These are phyloP conservation scores for Teunomyces aglyptinius DNA, from an alignment of 805 yeast species.

Conservation along the genomic window DNA sequence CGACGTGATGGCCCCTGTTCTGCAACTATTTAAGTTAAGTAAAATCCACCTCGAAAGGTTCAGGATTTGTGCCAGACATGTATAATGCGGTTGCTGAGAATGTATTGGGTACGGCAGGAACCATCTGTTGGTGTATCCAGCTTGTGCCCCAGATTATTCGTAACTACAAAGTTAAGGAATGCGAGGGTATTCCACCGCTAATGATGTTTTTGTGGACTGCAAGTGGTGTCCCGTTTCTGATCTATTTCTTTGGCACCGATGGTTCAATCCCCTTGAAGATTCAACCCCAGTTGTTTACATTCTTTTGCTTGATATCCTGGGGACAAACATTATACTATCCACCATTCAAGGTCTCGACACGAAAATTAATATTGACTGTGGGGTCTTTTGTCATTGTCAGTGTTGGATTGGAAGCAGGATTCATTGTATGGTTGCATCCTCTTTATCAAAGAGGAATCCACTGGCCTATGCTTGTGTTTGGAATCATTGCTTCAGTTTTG, in stretches of 20 bases:
- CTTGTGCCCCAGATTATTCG: constrained; percentile 78
- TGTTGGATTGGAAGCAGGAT: constrained; percentile 66
- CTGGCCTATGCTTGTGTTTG: constrained; percentile 83
- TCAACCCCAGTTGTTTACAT: constrained; percentile 83
- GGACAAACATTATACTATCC: constrained; percentile 64
- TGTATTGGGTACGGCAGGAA: constrained; percentile 83
- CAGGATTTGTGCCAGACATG: constrained; percentile 13
- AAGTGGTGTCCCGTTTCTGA: constrained; percentile 79
- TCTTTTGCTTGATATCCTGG: constrained; percentile 68
- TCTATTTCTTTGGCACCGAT: constrained; percentile 72
- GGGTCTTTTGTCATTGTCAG: constrained; percentile 41
- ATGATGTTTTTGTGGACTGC: constrained; percentile 81
- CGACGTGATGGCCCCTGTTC: not conserved
- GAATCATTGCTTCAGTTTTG: constrained; percentile 73
- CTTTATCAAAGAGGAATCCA: constrained; percentile 46
- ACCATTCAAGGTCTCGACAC: constrained; percentile 46
- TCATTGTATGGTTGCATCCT: constrained; percentile 67
- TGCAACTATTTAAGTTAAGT: not conserved
- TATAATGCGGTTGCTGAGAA: constrained; percentile 53
- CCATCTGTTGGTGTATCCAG: constrained; percentile 91
- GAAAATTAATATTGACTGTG: constrained; percentile 35
- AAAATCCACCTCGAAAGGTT: not conserved
- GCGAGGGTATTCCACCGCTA: constrained; percentile 82
- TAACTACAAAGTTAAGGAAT: constrained; percentile 72
- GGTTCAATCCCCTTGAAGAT: constrained; percentile 76